Evolutionary conservation across 2,329 filamentous ascomycete species (phyloP), one percentile per base, ranked within the genome.

Genomic region (Colletotrichum phormii): DNA sequence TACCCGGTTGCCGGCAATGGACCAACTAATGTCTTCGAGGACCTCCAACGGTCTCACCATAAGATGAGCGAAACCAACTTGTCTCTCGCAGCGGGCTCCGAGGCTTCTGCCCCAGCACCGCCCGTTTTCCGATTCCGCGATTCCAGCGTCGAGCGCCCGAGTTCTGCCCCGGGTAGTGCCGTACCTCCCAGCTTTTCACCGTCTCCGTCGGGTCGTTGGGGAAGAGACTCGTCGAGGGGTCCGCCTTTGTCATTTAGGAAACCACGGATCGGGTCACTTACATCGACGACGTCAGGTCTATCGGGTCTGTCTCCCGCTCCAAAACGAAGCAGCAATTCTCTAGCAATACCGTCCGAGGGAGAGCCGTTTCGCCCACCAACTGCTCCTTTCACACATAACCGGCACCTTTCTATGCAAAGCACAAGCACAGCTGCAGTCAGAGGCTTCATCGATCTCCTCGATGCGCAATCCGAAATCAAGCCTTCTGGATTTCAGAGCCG

Each of bases 391-490:
- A 29, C 62, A 60, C 81, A 79, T 37, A 70, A 76, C 5, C 79
- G 81, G 2, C 78, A 77, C 49, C 76, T 77, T 42, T 85, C 83
- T 0, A 73, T 82, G 24, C 78, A 79, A 35, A 83, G 81, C 72
- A 77, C 77, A 15, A 72, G 75, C 49, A 76, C 78, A 7, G 62
- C 66, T 11, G 75, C 74, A 26, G 42, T 49, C 42, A 65, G 77
- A 18, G 79, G 80, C 4, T 82, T 85, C 67, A 84, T 91, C 59
- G 89, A 91, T 74, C 78, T 92, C 0, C 82, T 91, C 2, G 90
- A 91, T 74, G 89, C 89, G 0, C 87, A 89, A 72, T 87, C 88
- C 0, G 86, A 84, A 31, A 82, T 91, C 51, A 85, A 79, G 33
- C 84, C 85, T 0, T 80, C 83, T 2, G 84, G 89, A 72, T 90